These are phyloP conservation scores for Sporisorium iseilematis-ciliati DNA, from an alignment of 1,284 basidiomycete species.

Conservation along the genomic window DNA sequence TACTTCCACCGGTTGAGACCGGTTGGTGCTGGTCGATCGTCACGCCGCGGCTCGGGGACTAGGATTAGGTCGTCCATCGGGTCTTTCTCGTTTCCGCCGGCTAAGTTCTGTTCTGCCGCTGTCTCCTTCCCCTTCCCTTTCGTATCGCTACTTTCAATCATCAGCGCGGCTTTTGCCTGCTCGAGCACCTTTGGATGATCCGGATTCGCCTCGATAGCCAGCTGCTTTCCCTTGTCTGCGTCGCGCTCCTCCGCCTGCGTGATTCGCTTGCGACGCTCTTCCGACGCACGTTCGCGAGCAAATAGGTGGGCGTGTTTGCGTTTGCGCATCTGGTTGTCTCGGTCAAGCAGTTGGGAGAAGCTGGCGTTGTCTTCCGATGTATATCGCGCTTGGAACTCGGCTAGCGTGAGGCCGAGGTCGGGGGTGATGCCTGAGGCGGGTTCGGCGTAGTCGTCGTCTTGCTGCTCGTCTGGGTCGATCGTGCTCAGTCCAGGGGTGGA, in stretches of 20 bases:
- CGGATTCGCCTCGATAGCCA: slow-evolving; percentile 47
- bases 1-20: slow-evolving; percentile 41
- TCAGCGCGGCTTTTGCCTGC: neutral
- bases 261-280: slow-evolving; percentile 34
- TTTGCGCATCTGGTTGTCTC: slow-evolving; percentile 49
- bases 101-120: neutral
- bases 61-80: slow-evolving; percentile 33
- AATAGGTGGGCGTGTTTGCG: slow-evolving; percentile 59
- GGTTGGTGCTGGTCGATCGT: slow-evolving; percentile 19
- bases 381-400: slow-evolving; percentile 57
- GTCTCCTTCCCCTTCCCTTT: neutral
- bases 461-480: neutral
- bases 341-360: slow-evolving; percentile 59
- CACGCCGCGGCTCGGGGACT: slow-evolving; percentile 25
- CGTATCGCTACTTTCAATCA: slow-evolving; percentile 3
- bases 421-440: slow-evolving; percentile 27
- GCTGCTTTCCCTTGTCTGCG: slow-evolving; percentile 33
- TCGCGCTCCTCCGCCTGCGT: slow-evolving; percentile 19
- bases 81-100: neutral
- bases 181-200: slow-evolving; percentile 21
- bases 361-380: slow-evolving; percentile 69
- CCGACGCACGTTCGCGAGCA: slow-evolving; percentile 39
- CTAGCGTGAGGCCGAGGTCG: slow-evolving; percentile 46
- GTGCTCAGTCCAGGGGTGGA: slow-evolving; percentile 7
- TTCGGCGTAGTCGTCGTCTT: slow-evolving; percentile 8